Evolutionary conservation across 2,329 filamentous ascomycete genomes (phyloP).

Genomic region (Metarhizium rileyi): DNA sequence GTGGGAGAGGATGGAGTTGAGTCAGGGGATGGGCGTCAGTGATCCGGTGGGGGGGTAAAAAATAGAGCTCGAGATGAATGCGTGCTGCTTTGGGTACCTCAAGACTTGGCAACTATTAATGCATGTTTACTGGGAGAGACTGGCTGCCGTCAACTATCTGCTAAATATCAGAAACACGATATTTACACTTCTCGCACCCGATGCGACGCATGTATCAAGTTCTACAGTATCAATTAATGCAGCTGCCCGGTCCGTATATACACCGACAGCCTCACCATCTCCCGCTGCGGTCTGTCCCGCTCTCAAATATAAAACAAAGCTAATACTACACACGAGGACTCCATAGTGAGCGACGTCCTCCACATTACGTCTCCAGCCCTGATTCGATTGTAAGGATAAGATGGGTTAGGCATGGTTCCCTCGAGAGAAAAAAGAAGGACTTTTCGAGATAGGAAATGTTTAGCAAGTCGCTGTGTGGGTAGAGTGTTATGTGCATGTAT

Average conservation of each 20-base stretch:
- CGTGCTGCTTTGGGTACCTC: too few species aligned
- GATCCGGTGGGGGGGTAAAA: background rate
- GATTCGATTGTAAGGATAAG: background rate
- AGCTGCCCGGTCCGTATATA: background rate
- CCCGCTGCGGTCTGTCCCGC: background rate
- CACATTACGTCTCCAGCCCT: background rate
- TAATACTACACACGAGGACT: background rate
- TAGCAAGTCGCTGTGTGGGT: background rate
- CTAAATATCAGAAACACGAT: too few species aligned
- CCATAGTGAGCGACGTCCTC: background rate
- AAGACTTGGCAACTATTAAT: too few species aligned
- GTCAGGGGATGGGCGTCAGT: constrained; percentile 15
- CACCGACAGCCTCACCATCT: background rate
- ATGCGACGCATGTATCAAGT: background rate
- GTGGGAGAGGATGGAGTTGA: constrained; percentile 41
- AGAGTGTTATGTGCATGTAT: background rate
- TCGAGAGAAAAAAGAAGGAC: background rate
- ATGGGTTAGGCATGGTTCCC: background rate
- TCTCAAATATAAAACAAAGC: background rate
- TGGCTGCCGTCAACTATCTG: too few species aligned
- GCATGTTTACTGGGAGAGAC: too few species aligned
- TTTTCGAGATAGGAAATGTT: background rate
- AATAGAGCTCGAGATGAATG: background rate
- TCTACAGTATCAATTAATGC: background rate
- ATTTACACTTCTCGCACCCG: background rate